phyloP scores from a whole-genome alignment of 2,329 filamentous ascomycete genomes.

The Westerdykella ornata region DNA sequence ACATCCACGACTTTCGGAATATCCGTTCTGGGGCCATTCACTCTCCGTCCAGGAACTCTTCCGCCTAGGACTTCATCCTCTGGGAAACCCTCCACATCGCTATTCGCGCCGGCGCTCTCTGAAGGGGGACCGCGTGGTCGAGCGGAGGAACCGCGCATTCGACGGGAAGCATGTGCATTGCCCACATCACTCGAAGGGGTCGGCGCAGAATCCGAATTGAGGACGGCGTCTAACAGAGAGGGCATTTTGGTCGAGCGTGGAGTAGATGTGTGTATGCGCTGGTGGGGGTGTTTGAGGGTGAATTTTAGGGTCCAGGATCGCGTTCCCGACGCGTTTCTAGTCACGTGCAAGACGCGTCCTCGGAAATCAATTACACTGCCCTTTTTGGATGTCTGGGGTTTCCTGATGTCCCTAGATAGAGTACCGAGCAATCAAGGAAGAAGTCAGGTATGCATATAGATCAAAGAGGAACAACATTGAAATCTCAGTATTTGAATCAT shows the following conservation, averaged over 20 bases:
- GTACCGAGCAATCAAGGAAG: too few relatives aligned
- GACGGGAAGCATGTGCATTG: constrained; percentile 32
- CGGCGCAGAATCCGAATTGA: constrained; percentile 43
- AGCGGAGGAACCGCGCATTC: constrained; percentile 47
- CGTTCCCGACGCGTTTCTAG: too few relatives aligned
- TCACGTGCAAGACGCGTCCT: too few relatives aligned
- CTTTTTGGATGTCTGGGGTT: too few relatives aligned
- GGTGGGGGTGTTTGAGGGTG: background rate
- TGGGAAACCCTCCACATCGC: constrained; percentile 54
- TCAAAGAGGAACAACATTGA: too few relatives aligned
- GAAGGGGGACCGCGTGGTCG: constrained; percentile 49
- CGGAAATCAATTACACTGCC: too few relatives aligned
- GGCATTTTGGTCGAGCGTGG: constrained; percentile 39
- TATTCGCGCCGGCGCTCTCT: constrained; percentile 46
- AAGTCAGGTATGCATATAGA: too few relatives aligned
- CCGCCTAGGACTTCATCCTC: constrained; percentile 57
- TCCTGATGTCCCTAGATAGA: too few relatives aligned
- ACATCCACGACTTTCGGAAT: constrained; percentile 70
- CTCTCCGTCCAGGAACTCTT: constrained; percentile 36
- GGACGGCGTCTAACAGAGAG: constrained; percentile 46
- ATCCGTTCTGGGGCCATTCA: constrained; percentile 46
- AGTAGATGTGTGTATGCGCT: constrained; percentile 1
- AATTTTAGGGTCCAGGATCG: background rate
- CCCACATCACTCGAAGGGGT: constrained; percentile 35
- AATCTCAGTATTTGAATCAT: too few relatives aligned